Base-by-base conservation (phyloP, 2,329 filamentous ascomycete genomes). In the Bisporella sp. region DNA sequence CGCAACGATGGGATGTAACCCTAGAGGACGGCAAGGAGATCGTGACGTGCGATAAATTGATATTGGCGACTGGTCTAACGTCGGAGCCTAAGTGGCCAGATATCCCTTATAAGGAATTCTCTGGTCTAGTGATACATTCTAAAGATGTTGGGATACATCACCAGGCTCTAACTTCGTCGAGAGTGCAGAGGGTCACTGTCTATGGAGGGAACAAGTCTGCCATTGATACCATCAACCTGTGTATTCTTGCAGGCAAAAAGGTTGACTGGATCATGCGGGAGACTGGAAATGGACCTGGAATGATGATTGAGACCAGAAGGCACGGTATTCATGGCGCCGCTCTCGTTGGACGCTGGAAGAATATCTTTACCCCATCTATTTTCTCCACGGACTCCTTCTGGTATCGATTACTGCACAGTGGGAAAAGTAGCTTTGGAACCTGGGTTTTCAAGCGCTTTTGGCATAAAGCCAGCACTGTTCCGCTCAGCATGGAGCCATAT, bases 201-300 rank as follows among this genome's bases (percentile, higher is more conserved):
- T 50, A 50, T 37, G 54, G 52, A 5, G 54, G 52, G 5, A 50
- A 49, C 41, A 54, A 54, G 37, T 54, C 49, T 3, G 52, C 49
- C 4, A 31, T 50, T 8, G 54, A 56, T 45, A 45, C 54, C 11
- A 45, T 52, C 11, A 52, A 45, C 21, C 44, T 49, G 9, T 52
- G 47, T 31, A 40, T 51, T 8, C 28, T 40, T 32, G 43, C 48
- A 11, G 51, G 54, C 4, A 56, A 56, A 42, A 47, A 45, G n/a
- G 49, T 54, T 8, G 52, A 54, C 29, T 56, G 54, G 54, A 31
- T 54, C 8, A 54, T 54, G 31, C 49, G 54, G 9, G 47, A 47
- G 4, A 41, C 48, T 6, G 54, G 52, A 1, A 54, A 52, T 37
- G 52, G 54, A 5, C 54, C 52, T 5, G 49, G 52, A 5, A 48